Evolutionary conservation across 192 early-diverging fungal species (phyloP).

Genomic region (Coemansia sp.): DNA sequence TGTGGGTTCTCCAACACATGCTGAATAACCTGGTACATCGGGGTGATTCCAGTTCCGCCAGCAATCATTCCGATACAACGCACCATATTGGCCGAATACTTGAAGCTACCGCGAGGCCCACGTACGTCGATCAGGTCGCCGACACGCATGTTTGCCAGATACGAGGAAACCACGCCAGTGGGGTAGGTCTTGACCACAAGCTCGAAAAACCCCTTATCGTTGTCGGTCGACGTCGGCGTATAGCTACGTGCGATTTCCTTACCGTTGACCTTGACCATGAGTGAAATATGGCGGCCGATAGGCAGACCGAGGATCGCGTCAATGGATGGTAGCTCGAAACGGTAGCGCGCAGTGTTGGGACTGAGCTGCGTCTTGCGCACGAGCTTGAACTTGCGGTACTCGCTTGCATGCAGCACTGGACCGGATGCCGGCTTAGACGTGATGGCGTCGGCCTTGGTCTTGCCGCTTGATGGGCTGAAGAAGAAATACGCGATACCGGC

Average conservation of each 20-base stretch:
- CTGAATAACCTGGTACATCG: slow-evolving; percentile 94
- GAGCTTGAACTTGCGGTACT: slow-evolving; percentile 77
- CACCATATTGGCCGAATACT: slow-evolving; percentile 80
- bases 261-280: slow-evolving; percentile 80
- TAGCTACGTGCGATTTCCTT: slow-evolving; percentile 86
- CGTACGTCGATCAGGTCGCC: slow-evolving; percentile 75
- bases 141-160: slow-evolving; percentile 64
- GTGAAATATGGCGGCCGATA: slow-evolving; percentile 90
- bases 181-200: slow-evolving; percentile 91
- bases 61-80: slow-evolving; percentile 87
- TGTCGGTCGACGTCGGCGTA: slow-evolving; percentile 85
- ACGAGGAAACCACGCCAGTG: slow-evolving; percentile 76
- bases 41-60: slow-evolving; percentile 93
- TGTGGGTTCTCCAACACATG: slow-evolving; percentile 79
- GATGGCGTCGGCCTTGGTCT: background rate
- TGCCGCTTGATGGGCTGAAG: background rate
- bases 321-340: slow-evolving; percentile 73
- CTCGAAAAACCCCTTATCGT: slow-evolving; percentile 86
- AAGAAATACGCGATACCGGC: slow-evolving; percentile 38
- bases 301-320: slow-evolving; percentile 79
- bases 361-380: slow-evolving; percentile 74
- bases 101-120: slow-evolving; percentile 90
- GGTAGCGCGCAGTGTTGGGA: slow-evolving; percentile 89
- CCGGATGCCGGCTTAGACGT: slow-evolving; percentile 2
- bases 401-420: slow-evolving; percentile 65